phyloP scores from a whole-genome alignment of 2,329 filamentous ascomycete genomes.

The Clonostachys byssicola region DNA sequence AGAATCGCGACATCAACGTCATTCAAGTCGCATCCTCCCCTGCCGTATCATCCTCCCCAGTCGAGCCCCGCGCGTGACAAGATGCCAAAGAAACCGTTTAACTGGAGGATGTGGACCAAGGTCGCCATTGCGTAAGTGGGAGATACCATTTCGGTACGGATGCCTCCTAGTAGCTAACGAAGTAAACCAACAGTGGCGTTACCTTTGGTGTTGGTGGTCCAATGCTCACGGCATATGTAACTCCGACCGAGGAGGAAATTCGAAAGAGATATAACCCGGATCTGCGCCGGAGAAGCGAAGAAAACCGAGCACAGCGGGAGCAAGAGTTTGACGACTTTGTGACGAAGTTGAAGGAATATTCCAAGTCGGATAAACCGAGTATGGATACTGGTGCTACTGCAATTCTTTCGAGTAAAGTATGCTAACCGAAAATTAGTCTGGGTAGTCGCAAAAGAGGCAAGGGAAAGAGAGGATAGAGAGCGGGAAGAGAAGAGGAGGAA shows the following conservation, averaged over 20 bases:
- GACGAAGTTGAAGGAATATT: slow-evolving; percentile 76
- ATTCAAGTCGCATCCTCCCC: too few species aligned
- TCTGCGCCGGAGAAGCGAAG: slow-evolving; percentile 83
- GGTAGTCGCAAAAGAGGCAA: slow-evolving; percentile 43
- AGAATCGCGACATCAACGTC: too few species aligned
- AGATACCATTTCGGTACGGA: neutral
- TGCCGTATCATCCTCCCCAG: too few species aligned
- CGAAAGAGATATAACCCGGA: slow-evolving; percentile 93
- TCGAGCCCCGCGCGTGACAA: neutral
- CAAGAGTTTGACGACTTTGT: slow-evolving; percentile 92
- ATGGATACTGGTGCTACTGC: slow-evolving; percentile 25
- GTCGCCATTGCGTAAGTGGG: slow-evolving; percentile 63
- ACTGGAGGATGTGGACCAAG: slow-evolving; percentile 61
- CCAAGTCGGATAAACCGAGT: slow-evolving; percentile 91
- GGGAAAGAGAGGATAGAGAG: too few species aligned
- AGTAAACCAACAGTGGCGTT: slow-evolving; percentile 52
- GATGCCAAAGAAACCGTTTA: slow-evolving; percentile 39
- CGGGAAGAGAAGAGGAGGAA: slow-evolving; percentile 32
- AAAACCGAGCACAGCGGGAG: slow-evolving; percentile 68
- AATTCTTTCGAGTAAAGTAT: neutral
- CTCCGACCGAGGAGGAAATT: slow-evolving; percentile 86
- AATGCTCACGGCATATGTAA: slow-evolving; percentile 73
- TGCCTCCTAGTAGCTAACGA: neutral
- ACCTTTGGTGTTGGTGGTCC: slow-evolving; percentile 79
- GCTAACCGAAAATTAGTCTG: slow-evolving; percentile 35